Base-by-base conservation (phyloP, 2,329 filamentous ascomycete species). In the Fusarium devonianum region DNA sequence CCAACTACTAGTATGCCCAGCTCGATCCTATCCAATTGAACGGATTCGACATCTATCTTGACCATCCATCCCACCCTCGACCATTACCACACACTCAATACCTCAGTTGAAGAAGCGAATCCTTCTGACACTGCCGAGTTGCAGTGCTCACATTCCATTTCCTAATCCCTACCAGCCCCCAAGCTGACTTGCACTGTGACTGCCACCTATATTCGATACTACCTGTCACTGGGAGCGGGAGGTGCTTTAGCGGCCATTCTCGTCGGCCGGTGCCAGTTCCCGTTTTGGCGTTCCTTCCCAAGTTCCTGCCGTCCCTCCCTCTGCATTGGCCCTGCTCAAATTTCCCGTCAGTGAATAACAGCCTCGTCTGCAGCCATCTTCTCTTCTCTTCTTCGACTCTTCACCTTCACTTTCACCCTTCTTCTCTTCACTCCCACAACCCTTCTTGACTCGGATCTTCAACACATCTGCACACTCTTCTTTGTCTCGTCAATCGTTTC, bases 281-380 rank as follows among this genome's bases (percentile, higher is more conserved):
- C 36, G 22, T 28, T 45, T 47, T 38, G 41, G 29, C 39, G 39
- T 45, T 62, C 62, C 54, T 68, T 62, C 66, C 64, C 36, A n/a
- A n/a, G n/a, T n/a, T n/a, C n/a, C n/a, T n/a, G 52, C 49, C 42
- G 46, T 35, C 43, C 37, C 53, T 49, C 43, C 29, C 18, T 34
- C 49, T 54, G 30, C 19, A 28, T 56, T 65, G 56, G 58, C 42
- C 61, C 56, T 60, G 38, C 56, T 55, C 39, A 45, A 43, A 28
- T 33, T 41, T 41, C 43, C 51, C 51, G 53, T 56, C 63, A 60
- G 66, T 64, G 63, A 66, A 60, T 64, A 67, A 62, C 65, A 53
- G 56, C 49, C 63, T 48, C 56, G 30, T 21, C 41, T 32, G 38
- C 50, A 35, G 32, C 49, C 52, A 46, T 47, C 52, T 38, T 40